Evolutionary conservation across 108 stramenopile species (phyloP), one percentile per base, ranked within the genome.

Genomic region (Nitzschia putrida): DNA sequence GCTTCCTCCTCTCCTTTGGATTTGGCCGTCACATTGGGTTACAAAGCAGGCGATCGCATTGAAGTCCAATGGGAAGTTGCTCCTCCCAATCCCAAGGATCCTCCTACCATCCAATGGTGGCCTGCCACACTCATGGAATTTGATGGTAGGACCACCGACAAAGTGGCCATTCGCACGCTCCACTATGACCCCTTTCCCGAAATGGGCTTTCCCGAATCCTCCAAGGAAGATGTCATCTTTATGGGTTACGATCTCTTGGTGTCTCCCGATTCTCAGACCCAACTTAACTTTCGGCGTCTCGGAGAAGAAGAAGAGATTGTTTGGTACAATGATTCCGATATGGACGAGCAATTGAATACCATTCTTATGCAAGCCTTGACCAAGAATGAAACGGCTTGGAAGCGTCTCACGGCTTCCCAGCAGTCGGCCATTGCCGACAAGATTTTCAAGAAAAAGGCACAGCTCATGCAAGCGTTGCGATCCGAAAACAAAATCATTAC

Each of bases 51-150:
- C 37, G 76, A 76, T 77, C 61, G 81, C 8, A 13, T 87, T 13
- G 81, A 87, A 60, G 86, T 87, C 0, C 66, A 83, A 69, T 87
- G 86, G 86, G 79, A 86, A 43, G 60, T 86, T 21, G 52, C 44
- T 43, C 38, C 14, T 25, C 14, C 21, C 7, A 60, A 75, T 43
- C 24, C 37, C 34, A 60, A 77, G 29, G 63, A 66, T 14, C 49
- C 64, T 23, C 53, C 60, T 22, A 61, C 52, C 12, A 53, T 70
- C 14, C 12, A 66, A 14, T 87, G 86, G 86, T 87, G 86, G 86
- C 70, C 68, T n/a, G 81, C 78, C 21, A 78, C 79, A 7, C 64
- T 87, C 23, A 41, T 84, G 44, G 51, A 65, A 38, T 69, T 67
- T 44, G 86, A 87, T 69, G 86, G 83, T 6, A 45, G 77, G 1